Evolutionary conservation across 2,329 filamentous ascomycete species (phyloP), one percentile per base, ranked within the genome.

Genomic region (Fusarium pininemorale): DNA sequence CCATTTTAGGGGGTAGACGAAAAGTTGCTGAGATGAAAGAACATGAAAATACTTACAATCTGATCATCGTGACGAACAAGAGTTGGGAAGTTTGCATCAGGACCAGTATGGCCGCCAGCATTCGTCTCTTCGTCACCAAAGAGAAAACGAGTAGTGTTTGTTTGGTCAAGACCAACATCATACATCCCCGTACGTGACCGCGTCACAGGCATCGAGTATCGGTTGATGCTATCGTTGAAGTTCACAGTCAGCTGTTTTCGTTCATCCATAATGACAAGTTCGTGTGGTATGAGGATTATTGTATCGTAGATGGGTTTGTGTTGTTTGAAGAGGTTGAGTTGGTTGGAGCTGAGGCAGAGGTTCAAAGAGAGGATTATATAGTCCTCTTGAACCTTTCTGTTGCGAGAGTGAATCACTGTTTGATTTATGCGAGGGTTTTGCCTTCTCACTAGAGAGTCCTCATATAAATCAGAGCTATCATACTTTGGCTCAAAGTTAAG

Each of bases 201-300:
- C 54, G 93, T 94, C 58, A 96, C 93, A 38, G 96, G 96, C 93
- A 98, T 95, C 9, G 96, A 98, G 83, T 97, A 97, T 74, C 96
- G 93, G 81, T 98, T 97, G 69, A 92, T 87, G 75, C 94, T 97
- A 77, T 77, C 71, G 69, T 78, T 67, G 42, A 45, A 60, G 18
- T 51, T 39, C 69, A 74, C 74, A 32, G 66, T 81, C 47, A 81
- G 79, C 50, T 39, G 51, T 39, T 50, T 32, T 57, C 42, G 42
- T 18, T 55, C 18, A 24, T 35, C 56, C 59, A 9, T 41, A 22
- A 45, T 18, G 37, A 26, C n/a, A 37, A 38, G 48, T 58, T 47
- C 41, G 37, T 32, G 26, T 38, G 14, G 32, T 35, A 53, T 44
- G 48, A 48, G 28, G 30, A 51, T 35, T 32, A 18, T 51, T 35